Percentiles rank a stretch among this genome's conserved stretches.
Evolutionary conservation across 2,329 filamentous ascomycete species (phyloP).

Genomic region (Ascochyta lentis): DNA sequence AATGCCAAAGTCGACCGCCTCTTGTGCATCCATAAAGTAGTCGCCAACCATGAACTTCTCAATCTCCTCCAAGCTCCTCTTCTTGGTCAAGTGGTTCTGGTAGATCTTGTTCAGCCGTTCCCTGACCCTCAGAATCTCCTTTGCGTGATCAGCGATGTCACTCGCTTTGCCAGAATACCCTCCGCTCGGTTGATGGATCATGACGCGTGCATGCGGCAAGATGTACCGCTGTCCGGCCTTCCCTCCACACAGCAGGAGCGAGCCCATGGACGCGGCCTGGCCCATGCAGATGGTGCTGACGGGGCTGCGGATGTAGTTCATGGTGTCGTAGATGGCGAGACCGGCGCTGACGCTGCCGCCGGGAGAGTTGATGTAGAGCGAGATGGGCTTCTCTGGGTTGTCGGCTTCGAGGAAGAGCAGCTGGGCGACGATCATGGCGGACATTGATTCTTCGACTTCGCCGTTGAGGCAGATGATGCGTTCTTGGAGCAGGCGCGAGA

Average conservation of each 20-base stretch:
- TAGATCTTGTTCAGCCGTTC: conserved; percentile 91
- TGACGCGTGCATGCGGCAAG: conserved; percentile 91
- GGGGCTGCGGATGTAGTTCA: conserved; percentile 93
- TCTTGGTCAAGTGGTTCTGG: conserved; percentile 79
- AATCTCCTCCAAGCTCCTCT: conserved; percentile 79
- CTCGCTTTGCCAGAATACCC: conserved; percentile 70
- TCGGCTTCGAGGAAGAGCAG: conserved; percentile 98
- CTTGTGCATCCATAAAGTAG: conserved; percentile 87
- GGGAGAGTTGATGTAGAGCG: conserved; percentile 96
- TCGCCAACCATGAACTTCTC: conserved; percentile 97
- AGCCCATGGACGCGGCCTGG: conserved; percentile 94
- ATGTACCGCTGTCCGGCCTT: conserved; percentile 84
- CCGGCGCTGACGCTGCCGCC: conserved; percentile 88
- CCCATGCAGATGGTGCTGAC: conserved; percentile 96
- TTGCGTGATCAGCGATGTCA: conserved; percentile 96
- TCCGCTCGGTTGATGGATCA: conserved; percentile 95
- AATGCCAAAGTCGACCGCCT: conserved; percentile 88
- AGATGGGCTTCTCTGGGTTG: conserved; percentile 91
- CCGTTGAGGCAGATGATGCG: conserved; percentile 95
- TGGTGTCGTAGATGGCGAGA: conserved; percentile 95
- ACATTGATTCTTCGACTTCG: conserved; percentile 85
- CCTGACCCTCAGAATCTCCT: conserved; percentile 89
- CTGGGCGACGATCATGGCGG: conserved; percentile 93
- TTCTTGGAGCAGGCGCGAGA: conserved; percentile 65
- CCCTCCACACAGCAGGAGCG: conserved; percentile 84